Evolutionary conservation across 129 eudicot species (phyloP), one percentile per base, ranked within the genome.

Genomic region (Artemisia annua): DNA sequence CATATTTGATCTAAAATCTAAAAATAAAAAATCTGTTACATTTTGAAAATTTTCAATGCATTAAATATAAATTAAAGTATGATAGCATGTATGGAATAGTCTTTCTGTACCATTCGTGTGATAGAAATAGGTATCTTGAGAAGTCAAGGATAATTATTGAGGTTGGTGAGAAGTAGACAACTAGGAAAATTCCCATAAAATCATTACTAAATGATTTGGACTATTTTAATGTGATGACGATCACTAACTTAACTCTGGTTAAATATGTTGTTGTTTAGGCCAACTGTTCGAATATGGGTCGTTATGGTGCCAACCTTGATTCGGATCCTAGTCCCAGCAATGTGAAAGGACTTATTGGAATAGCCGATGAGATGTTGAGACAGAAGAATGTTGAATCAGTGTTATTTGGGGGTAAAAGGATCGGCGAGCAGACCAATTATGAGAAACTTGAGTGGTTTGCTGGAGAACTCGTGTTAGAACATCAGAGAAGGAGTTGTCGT

Each of bases 361-460:
- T n/a, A n/a, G n/a, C n/a, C n/a, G n/a, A n/a, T n/a, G n/a, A n/a
- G n/a, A n/a, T n/a, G n/a, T n/a, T n/a, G n/a, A n/a, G n/a, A n/a
- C n/a, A 92, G 73, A 92, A 87, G 51, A 89, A 85, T 7, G 94
- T 92, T 3, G 97, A 92, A 67, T 92, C 97, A 0, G 86, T 87
- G 44, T 75, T 92, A 26, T 89, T 92, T 48, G 85, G 76, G 11
- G 97, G 96, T 19, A 92, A 92, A 83, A 85, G 79, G 80, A 87
- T 92, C 0, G 83, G 80, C 18, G 91, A 89, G 57, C 88, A 87
- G 49, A 85, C 91, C 51, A 92, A 92, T 81, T 69, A 67, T 1
- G 96, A 89, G 79, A 92, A 89, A 72, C 86, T 92, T 11, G 97
- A 92, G 26, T 92, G 93, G 94, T 92, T 92, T 50, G 97, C 97